Percentiles rank a stretch among this genome's conserved stretches.
These are phyloP conservation scores for Achaetomium macrosporum DNA, from an alignment of 2,329 filamentous ascomycete genomes.

Conservation along the genomic window DNA sequence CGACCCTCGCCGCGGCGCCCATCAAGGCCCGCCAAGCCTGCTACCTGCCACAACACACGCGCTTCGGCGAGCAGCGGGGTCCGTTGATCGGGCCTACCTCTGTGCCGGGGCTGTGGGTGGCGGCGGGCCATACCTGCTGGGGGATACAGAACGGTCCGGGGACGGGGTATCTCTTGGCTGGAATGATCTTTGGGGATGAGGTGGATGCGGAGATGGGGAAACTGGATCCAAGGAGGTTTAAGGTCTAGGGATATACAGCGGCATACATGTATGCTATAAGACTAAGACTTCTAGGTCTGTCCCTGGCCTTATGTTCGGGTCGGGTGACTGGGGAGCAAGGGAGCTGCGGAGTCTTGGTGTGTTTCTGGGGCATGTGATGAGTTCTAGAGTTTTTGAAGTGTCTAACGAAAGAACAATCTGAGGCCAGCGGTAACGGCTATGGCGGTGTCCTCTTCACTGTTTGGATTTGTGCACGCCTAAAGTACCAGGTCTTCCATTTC, in stretches of 20 bases:
- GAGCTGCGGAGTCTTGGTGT: too few species aligned
- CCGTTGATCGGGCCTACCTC: slow-evolving; percentile 74
- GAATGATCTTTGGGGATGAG: slow-evolving; percentile 65
- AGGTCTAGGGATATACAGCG: slow-evolving; percentile 34
- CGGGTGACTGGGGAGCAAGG: too few species aligned
- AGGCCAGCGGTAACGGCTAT: too few species aligned
- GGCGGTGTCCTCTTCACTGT: too few species aligned
- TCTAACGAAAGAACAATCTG: too few species aligned
- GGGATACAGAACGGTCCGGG: slow-evolving; percentile 93
- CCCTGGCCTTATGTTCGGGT: too few species aligned
- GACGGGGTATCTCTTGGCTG: slow-evolving; percentile 75
- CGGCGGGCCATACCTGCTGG: slow-evolving; percentile 94
- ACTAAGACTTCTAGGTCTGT: background rate
- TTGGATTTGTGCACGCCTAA: too few species aligned
- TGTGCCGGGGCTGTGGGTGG: slow-evolving; percentile 69
- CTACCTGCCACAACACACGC: slow-evolving; percentile 75
- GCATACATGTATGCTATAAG: background rate
- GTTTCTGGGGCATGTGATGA: too few species aligned
- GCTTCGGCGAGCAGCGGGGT: slow-evolving; percentile 53
- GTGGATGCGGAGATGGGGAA: slow-evolving; percentile 61
- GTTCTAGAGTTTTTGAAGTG: too few species aligned
- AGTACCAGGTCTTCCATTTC: too few species aligned
- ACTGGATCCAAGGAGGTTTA: slow-evolving; percentile 62
- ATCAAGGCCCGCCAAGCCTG: slow-evolving; percentile 79
- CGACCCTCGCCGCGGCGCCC: slow-evolving; percentile 61